Evolutionary conservation across 495 filamentous ascomycete genomes (phyloP).

Genomic region (Penicillium alfredii): DNA sequence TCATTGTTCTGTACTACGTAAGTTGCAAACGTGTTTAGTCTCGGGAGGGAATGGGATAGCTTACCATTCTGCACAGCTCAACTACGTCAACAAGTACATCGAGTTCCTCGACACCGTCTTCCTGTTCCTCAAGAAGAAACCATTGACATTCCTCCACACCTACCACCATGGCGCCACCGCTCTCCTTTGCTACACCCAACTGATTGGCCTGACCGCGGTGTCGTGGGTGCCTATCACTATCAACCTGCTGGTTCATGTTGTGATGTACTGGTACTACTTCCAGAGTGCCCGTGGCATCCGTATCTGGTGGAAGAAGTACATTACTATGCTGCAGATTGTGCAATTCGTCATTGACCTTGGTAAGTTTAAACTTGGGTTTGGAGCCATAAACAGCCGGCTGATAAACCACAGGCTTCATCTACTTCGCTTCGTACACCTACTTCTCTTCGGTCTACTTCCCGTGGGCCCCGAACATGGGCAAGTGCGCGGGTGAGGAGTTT

Average conservation of each 20-base stretch:
- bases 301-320: conserved; percentile 59
- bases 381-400: too few relatives aligned
- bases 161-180: conserved; percentile 72
- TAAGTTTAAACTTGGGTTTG: too few relatives aligned
- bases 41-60: too few relatives aligned
- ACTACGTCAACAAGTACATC: conserved; percentile 69
- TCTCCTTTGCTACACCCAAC: conserved; percentile 65
- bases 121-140: conserved; percentile 70
- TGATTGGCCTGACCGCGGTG: conserved; percentile 61
- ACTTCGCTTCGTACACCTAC: conserved; percentile 94
- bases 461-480: conserved; percentile 71
- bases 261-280: conserved; percentile 65
- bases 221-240: conserved; percentile 64
- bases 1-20: conserved; percentile 66
- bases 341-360: conserved; percentile 56
- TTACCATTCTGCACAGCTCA: conserved; percentile 43
- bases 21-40: too few relatives aligned
- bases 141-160: conserved; percentile 70
- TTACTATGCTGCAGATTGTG: conserved; percentile 52
- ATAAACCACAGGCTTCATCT: conserved; percentile 65
- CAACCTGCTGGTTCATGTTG: conserved; percentile 65
- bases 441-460: conserved; percentile 90
- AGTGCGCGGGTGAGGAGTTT: conserved; percentile 95
- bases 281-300: conserved; percentile 53
- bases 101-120: conserved; percentile 66